A percentile compares a stretch with the other conserved stretches of the same genome.
These are phyloP conservation scores for Leucogyrophana mollusca DNA, from an alignment of 768 basidiomycete genomes.

Conservation along the genomic window DNA sequence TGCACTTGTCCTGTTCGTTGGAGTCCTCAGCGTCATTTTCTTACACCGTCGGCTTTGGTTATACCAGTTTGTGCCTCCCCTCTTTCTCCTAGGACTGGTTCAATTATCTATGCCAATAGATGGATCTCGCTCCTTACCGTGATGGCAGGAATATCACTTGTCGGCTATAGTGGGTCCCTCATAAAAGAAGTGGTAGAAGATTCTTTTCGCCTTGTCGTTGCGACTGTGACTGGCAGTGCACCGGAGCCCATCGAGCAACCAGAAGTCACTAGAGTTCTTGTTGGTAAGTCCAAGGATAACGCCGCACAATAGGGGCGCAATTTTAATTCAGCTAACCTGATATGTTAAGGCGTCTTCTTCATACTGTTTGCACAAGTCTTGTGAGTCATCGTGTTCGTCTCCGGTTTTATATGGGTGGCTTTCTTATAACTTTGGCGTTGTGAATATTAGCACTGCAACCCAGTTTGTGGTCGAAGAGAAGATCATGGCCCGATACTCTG, in stretches of 20 bases:
- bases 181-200: conserved; percentile 71
- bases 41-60: conserved; percentile 81
- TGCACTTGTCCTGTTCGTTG: conserved; percentile 92
- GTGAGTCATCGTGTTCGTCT: conserved; percentile 42
- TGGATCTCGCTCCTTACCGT: conserved; percentile 91
- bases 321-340: conserved; percentile 15
- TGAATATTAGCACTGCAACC: conserved; percentile 65
- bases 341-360: conserved; percentile 74
- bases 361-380: conserved; percentile 94
- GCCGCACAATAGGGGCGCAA: background rate
- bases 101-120: conserved; percentile 37
- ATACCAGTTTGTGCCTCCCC: conserved; percentile 65
- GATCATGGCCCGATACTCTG: conserved; percentile 85
- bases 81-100: conserved; percentile 3
- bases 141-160: conserved; percentile 78
- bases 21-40: conserved; percentile 87
- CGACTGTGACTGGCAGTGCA: conserved; percentile 27
- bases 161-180: conserved; percentile 88
- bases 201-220: conserved; percentile 20
- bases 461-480: conserved; percentile 98
- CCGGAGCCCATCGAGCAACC: conserved; percentile 51
- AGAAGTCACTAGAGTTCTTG: conserved; percentile 67
- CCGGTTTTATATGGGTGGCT: conserved; percentile 2
- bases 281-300: conserved; percentile 48
- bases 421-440: conserved; percentile 8